Conservation (phyloP, 495 filamentous ascomycete species). For the Penicillium malachiteum region DNA sequence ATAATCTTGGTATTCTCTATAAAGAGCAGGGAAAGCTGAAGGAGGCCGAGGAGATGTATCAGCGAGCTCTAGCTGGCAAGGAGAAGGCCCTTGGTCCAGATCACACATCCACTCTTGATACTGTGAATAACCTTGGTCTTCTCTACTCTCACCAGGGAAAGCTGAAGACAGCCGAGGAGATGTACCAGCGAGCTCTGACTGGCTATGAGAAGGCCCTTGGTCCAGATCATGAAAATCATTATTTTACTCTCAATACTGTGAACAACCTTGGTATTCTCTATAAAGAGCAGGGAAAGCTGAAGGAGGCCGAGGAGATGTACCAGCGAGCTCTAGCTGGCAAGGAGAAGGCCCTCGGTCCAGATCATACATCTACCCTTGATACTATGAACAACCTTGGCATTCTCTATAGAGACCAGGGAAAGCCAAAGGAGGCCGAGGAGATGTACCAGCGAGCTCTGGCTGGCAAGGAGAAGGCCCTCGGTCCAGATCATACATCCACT, state of each 20-base stretch:
- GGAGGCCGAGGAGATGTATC: conserved; percentile 9
- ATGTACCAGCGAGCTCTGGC: conserved; percentile 21
- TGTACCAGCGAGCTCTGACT: conserved; percentile 35
- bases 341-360: conserved; percentile 34
- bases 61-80: conserved; percentile 2
- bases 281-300: conserved; percentile 34
- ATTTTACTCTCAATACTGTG: conserved; percentile 30
- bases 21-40: conserved; percentile 11
- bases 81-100: conserved; percentile 19
- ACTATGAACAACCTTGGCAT: conserved; percentile 35
- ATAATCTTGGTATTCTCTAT: conserved; percentile 9
- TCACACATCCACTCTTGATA: conserved; percentile 29
- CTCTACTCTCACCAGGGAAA: conserved; percentile 27
- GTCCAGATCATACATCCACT: conserved; percentile 32
- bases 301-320: conserved; percentile 38
- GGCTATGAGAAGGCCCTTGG: conserved; percentile 29
- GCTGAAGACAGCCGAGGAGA: conserved; percentile 31
- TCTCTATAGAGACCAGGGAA: conserved; percentile 31
- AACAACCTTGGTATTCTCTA: conserved; percentile 38
- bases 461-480: conserved; percentile 30
- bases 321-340: conserved; percentile 25
- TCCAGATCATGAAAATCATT: conserved; percentile 29
- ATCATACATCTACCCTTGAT: conserved; percentile 33
- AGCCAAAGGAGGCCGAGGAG: conserved; percentile 31
- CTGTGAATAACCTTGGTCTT: conserved; percentile 25